Percentiles rank a stretch among this genome's conserved stretches.
Evolutionary conservation across 495 filamentous ascomycete genomes (phyloP).

Genomic region (Aspergillus cristatus): DNA sequence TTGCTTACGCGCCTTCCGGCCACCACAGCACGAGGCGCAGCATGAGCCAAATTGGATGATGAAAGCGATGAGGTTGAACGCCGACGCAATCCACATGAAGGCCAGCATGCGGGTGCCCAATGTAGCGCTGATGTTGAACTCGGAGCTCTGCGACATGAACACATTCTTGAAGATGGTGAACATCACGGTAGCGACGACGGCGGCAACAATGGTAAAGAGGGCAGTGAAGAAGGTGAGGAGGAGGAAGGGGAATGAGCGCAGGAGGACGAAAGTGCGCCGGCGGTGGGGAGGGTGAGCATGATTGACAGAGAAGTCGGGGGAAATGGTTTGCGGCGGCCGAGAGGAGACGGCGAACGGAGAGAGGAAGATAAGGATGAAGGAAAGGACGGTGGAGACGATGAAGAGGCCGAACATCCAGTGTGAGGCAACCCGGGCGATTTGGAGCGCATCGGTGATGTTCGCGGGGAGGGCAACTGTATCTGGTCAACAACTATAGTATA

Average conservation of each 20-base stretch:
- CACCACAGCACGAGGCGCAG: slow-evolving; percentile 47
- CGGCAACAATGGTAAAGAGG: slow-evolving; percentile 57
- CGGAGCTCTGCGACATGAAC: slow-evolving; percentile 47
- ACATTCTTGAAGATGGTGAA: slow-evolving; percentile 69
- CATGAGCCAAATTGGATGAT: slow-evolving; percentile 61
- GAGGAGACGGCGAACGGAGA: slow-evolving; percentile 46
- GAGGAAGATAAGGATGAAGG: slow-evolving; percentile 58
- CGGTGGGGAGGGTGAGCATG: slow-evolving; percentile 25
- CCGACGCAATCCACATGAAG: slow-evolving; percentile 81
- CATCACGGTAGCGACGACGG: slow-evolving; percentile 70
- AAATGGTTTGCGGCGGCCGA: slow-evolving; percentile 37
- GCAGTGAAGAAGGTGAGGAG: slow-evolving; percentile 54
- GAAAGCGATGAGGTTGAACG: slow-evolving; percentile 56
- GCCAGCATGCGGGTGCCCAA: slow-evolving; percentile 70
- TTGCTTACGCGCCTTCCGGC: slow-evolving; percentile 31
- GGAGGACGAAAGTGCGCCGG: slow-evolving; percentile 36
- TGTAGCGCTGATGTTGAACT: slow-evolving; percentile 64
- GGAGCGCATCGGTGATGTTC: slow-evolving; percentile 59
- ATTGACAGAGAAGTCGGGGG: slow-evolving; percentile 13
- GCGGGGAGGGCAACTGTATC: slow-evolving; percentile 63
- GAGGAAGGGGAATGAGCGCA: slow-evolving; percentile 43
- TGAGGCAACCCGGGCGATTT: slow-evolving; percentile 66
- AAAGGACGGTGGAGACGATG: slow-evolving; percentile 56
- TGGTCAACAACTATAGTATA: neutral
- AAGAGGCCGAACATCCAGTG: slow-evolving; percentile 91